A percentile compares a stretch with the other conserved stretches of the same genome.
These are phyloP conservation scores for Suillus fuscotomentosus DNA, from an alignment of 768 basidiomycete species.

Conservation along the genomic window DNA sequence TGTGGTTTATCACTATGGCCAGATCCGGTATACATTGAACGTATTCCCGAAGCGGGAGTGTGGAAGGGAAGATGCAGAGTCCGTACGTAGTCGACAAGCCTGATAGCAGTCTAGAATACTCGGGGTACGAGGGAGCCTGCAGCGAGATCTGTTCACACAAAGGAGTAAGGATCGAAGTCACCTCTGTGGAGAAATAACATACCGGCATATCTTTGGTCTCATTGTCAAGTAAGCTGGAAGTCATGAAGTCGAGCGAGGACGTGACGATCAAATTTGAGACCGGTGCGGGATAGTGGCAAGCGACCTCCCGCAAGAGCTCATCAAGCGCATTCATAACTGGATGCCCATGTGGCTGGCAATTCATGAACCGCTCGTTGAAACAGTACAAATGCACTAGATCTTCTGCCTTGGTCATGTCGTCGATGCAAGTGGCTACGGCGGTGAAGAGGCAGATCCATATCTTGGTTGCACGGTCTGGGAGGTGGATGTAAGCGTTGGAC, in stretches of 20 bases:
- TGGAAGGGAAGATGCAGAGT: conserved; percentile 34
- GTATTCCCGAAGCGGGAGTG: conserved; percentile 31
- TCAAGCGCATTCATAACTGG: conserved; percentile 34
- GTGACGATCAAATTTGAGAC: conserved; percentile 35
- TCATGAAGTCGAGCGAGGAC: conserved; percentile 35
- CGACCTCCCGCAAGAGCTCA: conserved; percentile 28
- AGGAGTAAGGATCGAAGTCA: not conserved
- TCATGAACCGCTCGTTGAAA: conserved; percentile 35
- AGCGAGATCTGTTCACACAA: conserved; percentile 10
- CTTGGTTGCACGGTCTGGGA: conserved; percentile 21
- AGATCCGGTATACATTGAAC: conserved; percentile 39
- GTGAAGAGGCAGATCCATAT: conserved; percentile 39
- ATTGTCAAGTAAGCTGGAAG: conserved; percentile 32
- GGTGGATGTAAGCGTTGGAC: conserved; percentile 22
- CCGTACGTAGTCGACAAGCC: conserved; percentile 35
- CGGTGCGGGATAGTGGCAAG: conserved; percentile 27
- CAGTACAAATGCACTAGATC: conserved; percentile 22
- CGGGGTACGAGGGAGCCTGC: conserved; percentile 25
- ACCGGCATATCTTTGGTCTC: conserved; percentile 30
- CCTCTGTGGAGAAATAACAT: not conserved
- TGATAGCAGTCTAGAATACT: conserved; percentile 26
- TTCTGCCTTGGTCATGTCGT: conserved; percentile 32
- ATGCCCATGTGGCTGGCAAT: conserved; percentile 26
- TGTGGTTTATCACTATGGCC: conserved; percentile 30
- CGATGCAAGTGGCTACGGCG: conserved; percentile 33